Evolutionary conservation across 208 protist species (phyloP).

Genomic region (Trypanosoma melophagium): DNA sequence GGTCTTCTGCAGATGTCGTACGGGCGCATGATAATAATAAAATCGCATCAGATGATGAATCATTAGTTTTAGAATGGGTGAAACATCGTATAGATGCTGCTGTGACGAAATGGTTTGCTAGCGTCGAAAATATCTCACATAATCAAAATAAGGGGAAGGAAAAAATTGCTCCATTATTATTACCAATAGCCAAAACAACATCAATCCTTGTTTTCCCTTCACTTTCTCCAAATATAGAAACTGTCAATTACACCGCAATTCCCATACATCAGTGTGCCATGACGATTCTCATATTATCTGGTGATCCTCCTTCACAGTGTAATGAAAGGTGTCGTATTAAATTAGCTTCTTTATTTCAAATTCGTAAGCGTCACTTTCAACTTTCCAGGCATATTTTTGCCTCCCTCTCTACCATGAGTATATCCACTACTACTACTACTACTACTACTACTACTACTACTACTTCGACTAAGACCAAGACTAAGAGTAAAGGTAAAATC

Average conservation of each 20-base stretch:
- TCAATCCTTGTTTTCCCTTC: constrained; percentile 24
- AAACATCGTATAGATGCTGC: constrained; percentile 17
- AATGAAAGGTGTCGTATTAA: neutral
- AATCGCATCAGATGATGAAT: neutral
- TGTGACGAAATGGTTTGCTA: constrained; percentile 2
- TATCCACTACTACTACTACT: no score
- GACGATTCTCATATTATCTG: constrained; percentile 21
- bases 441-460: neutral
- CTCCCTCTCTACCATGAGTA: neutral
- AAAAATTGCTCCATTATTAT: neutral
- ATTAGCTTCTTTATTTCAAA: neutral
- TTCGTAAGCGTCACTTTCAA: constrained; percentile 26
- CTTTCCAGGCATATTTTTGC: constrained; percentile 30
- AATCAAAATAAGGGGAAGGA: neutral
- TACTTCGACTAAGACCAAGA: neutral
- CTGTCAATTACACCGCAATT: constrained; percentile 6
- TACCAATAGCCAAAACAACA: neutral
- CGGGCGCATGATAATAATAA: neutral
- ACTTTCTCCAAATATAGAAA: constrained; percentile 5
- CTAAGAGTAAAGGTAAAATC: neutral
- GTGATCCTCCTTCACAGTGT: neutral
- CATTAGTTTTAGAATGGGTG: constrained; percentile 5
- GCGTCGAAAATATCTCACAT: neutral
- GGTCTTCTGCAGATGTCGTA: constrained; percentile 33
- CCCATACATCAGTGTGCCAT: constrained; percentile 22